Evolutionary conservation across 1,284 basidiomycete species (phyloP), one percentile per base, ranked within the genome.

Genomic region (Megacollybia platyphylla): DNA sequence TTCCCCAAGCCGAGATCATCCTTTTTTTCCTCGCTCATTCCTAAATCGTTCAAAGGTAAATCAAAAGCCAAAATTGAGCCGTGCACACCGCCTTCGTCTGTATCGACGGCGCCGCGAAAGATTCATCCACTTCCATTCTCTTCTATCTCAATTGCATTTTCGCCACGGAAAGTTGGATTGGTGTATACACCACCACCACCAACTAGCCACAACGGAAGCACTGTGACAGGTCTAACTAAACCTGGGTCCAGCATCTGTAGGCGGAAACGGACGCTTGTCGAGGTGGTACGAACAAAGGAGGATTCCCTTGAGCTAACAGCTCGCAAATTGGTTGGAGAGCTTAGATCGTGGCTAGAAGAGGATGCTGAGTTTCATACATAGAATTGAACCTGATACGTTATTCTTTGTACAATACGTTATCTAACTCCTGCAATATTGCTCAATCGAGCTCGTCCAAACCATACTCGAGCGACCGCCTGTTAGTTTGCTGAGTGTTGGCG

Each of bases 221-320:
- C 20, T 24, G 20, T 24, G 20, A 24, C 20, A 5, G 20, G 20
- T 24, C 20, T 24, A 5, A 5, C 20, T 24, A 24, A 5, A 24
- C 20, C 20, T 24, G 20, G 20, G 20, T 5, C 20, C 5, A 24
- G 20, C 20, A 24, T 24, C 5, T 3, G 20, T 24, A 5, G 20
- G 20, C 51, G 62, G 43, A 69, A 66, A 50, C 56, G 62, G 48
- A 71, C 70, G 29, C 60, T 76, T 34, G 60, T 67, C 1, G 68
- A 75, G 44, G 61, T 67, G 18, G 50, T 68, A 5, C 13, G 44
- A 43, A 51, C 58, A 30, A 57, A 60, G 43, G 65, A 70, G 42
- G 72, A 75, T 52, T 59, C 54, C 44, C 54, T 75, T 7, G 73
- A 76, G 51, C 50, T 57, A 2, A 54, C 61, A 1, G 72, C 73